These are phyloP conservation scores for Ceratocystis cubensis DNA, from an alignment of 2,329 filamentous ascomycete genomes.

Conservation along the genomic window DNA sequence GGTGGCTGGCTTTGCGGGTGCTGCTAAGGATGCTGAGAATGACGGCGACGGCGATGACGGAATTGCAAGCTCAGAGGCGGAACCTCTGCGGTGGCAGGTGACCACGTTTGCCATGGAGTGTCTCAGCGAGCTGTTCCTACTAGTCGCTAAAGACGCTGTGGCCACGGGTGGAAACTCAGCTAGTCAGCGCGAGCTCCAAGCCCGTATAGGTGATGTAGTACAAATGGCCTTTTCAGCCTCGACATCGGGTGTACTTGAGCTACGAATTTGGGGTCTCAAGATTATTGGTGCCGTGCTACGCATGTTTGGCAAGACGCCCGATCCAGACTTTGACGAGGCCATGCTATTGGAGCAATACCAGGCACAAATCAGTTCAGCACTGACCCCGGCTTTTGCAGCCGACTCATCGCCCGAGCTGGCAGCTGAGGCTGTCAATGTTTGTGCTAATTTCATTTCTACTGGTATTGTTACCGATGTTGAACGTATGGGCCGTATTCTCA, in stretches of 20 bases:
- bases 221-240: constrained; percentile 96
- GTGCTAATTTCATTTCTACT: constrained; percentile 92
- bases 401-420: constrained; percentile 94
- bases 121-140: constrained; percentile 66
- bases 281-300: constrained; percentile 89
- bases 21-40: constrained; percentile 26
- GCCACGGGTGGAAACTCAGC: constrained; percentile 64
- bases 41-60: constrained; percentile 32
- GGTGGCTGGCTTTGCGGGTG: constrained; percentile 85
- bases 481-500: constrained; percentile 95
- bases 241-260: constrained; percentile 78
- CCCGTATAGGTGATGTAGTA: constrained; percentile 79
- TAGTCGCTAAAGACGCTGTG: constrained; percentile 61
- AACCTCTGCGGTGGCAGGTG: constrained; percentile 89
- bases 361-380: constrained; percentile 89
- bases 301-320: constrained; percentile 89
- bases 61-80: constrained; percentile 55
- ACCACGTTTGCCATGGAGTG: constrained; percentile 87
- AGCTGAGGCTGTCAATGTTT: constrained; percentile 91
- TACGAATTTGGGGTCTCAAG: constrained; percentile 81
- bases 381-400: constrained; percentile 89
- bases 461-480: constrained; percentile 96
- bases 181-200: constrained; percentile 67
- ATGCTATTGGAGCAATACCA: constrained; percentile 96
- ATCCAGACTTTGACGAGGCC: constrained; percentile 95